Evolutionary conservation across 1,284 basidiomycete species (phyloP).

Genomic region (Ustilago tritici): DNA sequence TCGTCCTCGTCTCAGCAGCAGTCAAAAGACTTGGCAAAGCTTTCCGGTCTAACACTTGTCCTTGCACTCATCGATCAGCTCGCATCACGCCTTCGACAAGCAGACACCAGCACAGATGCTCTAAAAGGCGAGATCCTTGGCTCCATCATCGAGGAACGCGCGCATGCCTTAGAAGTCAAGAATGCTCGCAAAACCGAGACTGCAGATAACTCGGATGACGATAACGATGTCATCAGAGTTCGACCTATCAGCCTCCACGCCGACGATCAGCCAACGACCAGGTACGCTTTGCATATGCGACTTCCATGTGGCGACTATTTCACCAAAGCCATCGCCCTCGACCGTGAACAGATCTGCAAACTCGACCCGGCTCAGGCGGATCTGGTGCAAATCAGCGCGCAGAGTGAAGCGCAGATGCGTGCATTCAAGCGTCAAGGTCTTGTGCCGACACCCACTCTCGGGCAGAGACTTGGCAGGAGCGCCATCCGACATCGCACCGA

Average conservation of each 20-base stretch:
- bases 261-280: conserved; percentile 21
- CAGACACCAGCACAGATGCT: conserved; percentile 20
- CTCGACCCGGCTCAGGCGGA: conserved; percentile 59
- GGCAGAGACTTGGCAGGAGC: conserved; percentile 38
- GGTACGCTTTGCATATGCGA: conserved; percentile 65
- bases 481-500: conserved; percentile 27
- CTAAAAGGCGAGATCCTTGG: conserved; percentile 27
- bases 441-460: conserved; percentile 43
- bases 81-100: conserved; percentile 29
- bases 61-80: conserved; percentile 48
- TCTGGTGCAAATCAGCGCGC: conserved; percentile 55
- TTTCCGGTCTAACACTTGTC: conserved; percentile 33
- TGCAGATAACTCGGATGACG: not conserved
- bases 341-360: conserved; percentile 18
- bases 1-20: conserved; percentile 3
- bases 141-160: conserved; percentile 26
- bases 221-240: not conserved
- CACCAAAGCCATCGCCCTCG: conserved; percentile 57
- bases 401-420: conserved; percentile 34
- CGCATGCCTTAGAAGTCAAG: conserved; percentile 20
- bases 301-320: conserved; percentile 66
- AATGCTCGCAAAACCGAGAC: conserved; percentile 11
- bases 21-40: conserved; percentile 19
- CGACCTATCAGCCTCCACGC: not conserved
- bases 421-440: conserved; percentile 27